Percentiles rank a stretch among this genome's conserved stretches.
These are phyloP conservation scores for Erythrobasidium hasegawianum DNA, from an alignment of 1,284 basidiomycete species.

Conservation along the genomic window DNA sequence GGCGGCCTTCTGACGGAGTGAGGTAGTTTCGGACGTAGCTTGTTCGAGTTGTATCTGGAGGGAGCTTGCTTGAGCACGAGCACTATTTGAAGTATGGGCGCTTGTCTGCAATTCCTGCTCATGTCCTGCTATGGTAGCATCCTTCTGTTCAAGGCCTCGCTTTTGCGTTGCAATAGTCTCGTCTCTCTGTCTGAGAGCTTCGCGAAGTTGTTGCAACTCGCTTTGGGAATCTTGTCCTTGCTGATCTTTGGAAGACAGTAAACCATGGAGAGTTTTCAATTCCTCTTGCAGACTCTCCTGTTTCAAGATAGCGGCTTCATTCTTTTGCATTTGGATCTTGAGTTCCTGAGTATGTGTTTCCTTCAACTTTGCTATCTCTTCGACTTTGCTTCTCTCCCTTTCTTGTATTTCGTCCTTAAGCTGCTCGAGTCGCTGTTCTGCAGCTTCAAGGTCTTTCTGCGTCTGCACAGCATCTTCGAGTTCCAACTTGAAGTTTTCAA, in stretches of 20 bases:
- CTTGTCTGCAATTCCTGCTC: neutral
- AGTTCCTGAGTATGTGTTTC: too few relatives aligned
- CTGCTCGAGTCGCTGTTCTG: neutral
- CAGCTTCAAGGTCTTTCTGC: neutral
- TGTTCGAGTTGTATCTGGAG: neutral
- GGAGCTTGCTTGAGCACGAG: neutral
- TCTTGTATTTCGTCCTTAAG: neutral
- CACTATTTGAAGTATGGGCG: neutral
- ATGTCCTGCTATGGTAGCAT: neutral
- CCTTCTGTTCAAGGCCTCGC: neutral
- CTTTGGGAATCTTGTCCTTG: neutral
- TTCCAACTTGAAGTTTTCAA: neutral
- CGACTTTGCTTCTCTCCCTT: neutral
- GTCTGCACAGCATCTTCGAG: neutral
- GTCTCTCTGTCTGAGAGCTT: neutral
- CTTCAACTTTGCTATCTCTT: neutral
- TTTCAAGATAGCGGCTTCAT: too few relatives aligned
- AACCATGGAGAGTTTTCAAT: too few relatives aligned
- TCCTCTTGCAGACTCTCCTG: too few relatives aligned
- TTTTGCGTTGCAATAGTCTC: neutral
- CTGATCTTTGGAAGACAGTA: too few relatives aligned
- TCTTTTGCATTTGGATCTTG: too few relatives aligned
- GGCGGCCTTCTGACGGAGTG: too few relatives aligned
- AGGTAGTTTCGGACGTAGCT: too few relatives aligned
- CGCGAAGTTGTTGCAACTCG: neutral